Evolutionary conservation across 2,329 filamentous ascomycete genomes (phyloP).

Genomic region (Lomentospora prolificans): DNA sequence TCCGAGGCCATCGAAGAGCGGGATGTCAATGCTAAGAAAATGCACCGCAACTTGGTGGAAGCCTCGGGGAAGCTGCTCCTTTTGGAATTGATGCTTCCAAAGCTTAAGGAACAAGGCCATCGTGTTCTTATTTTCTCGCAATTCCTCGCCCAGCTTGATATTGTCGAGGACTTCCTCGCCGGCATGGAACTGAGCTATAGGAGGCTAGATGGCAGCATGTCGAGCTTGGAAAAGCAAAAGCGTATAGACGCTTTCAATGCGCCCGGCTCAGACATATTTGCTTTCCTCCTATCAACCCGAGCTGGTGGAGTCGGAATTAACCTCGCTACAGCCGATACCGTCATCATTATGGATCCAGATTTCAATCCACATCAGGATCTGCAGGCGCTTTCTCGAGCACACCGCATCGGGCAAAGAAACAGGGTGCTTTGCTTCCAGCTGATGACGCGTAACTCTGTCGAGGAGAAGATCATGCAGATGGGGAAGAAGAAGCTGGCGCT

Average conservation of each 20-base stretch:
- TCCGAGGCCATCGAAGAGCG: constrained; percentile 82
- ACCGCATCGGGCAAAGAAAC: constrained; percentile 92
- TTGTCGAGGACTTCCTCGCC: constrained; percentile 83
- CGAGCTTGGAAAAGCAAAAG: constrained; percentile 80
- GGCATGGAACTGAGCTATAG: constrained; percentile 64
- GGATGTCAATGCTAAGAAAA: constrained; percentile 46
- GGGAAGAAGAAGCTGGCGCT: constrained; percentile 93
- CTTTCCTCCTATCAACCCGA: constrained; percentile 85
- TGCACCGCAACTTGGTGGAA: constrained; percentile 76
- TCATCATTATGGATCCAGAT: constrained; percentile 94
- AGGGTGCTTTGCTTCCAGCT: constrained; percentile 94
- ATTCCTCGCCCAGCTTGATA: constrained; percentile 78
- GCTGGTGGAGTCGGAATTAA: constrained; percentile 97
- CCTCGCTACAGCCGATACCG: constrained; percentile 89
- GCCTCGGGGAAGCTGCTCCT: constrained; percentile 84
- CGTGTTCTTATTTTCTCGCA: constrained; percentile 93
- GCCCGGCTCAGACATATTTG: constrained; percentile 71
- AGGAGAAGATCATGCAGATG: constrained; percentile 94
- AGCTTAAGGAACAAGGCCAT: constrained; percentile 75
- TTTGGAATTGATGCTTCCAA: constrained; percentile 76
- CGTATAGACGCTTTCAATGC: constrained; percentile 91
- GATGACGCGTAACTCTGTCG: constrained; percentile 78
- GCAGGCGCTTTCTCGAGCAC: constrained; percentile 85
- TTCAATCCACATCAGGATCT: constrained; percentile 98
- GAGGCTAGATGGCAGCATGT: constrained; percentile 77